These are phyloP conservation scores for Vanderwaltozyma verrucispora DNA, from an alignment of 805 yeast species.

Conservation along the genomic window DNA sequence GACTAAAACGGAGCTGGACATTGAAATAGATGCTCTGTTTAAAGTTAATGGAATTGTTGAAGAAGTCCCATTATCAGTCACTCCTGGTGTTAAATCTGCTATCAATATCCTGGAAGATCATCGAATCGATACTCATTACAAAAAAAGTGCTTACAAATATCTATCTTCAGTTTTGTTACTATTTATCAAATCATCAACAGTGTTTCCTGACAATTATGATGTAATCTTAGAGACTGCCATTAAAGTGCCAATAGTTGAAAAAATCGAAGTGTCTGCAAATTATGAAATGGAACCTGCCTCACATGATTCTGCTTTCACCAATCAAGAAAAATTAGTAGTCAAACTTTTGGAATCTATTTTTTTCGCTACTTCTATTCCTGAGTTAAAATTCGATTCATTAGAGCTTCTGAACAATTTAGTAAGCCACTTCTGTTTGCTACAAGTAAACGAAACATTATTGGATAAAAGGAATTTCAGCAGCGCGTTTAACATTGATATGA, in stretches of 20 bases:
- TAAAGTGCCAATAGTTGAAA: conserved; percentile 26
- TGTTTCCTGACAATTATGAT: conserved; percentile 33
- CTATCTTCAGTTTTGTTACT: conserved; percentile 55
- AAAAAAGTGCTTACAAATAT: conserved; percentile 69
- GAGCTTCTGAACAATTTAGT: conserved; percentile 53
- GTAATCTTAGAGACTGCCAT: conserved; percentile 41
- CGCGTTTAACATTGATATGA: conserved; percentile 63
- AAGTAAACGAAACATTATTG: conserved; percentile 61
- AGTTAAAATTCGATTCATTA: conserved; percentile 57
- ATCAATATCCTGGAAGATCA: conserved; percentile 63
- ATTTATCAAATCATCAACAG: conserved; percentile 39
- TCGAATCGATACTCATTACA: conserved; percentile 45
- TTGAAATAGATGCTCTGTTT: conserved; percentile 60
- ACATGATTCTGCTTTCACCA: conserved; percentile 40
- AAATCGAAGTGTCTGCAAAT: conserved; percentile 27
- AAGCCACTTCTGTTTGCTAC: conserved; percentile 69
- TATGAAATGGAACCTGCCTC: conserved; percentile 32
- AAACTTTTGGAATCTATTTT: conserved; percentile 62
- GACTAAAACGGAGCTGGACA: conserved; percentile 44
- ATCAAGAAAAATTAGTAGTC: conserved; percentile 56
- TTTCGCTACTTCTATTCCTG: conserved; percentile 65
- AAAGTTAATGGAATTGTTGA: conserved; percentile 56
- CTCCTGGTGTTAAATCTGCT: conserved; percentile 78
- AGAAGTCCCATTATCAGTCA: conserved; percentile 61
- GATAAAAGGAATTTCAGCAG: conserved; percentile 59